Evolutionary conservation across 2,329 filamentous ascomycete species (phyloP), one percentile per base, ranked within the genome.

Genomic region (Fusarium sambucinum): DNA sequence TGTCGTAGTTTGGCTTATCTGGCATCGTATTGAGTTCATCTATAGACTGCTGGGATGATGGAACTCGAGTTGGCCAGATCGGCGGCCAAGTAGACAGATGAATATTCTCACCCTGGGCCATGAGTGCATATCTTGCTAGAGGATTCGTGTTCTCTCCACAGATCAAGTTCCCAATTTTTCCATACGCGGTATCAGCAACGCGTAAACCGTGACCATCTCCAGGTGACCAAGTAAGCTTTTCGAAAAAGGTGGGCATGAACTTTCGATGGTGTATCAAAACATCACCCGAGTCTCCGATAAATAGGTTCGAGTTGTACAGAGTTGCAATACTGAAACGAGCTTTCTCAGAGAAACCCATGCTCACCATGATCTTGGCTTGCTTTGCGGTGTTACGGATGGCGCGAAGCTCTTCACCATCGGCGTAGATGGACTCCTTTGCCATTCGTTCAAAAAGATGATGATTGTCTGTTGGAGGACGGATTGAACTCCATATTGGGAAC

Each of bases 71-170:
- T 4, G 85, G 85, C 85, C 85, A 87, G 2, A 85, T 78, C 0
- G 84, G 80, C 4, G 86, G 86, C 85, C 85, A 87, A 1, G 81
- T 83, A 1, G 82, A 84, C 21, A 87, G 82, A 70, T 88, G 85
- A 14, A 88, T 72, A 60, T 87, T 82, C 68, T 88, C 84, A 2
- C 82, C 83, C 63, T 87, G 84, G 0, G 84, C 82, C 77, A 87
- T 86, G 3, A 87, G 71, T 1, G 80, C 67, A 65, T 84, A 87
- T 16, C 84, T 73, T 2, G 85, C 85, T 1, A 88, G 72, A 1
- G 85, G 85, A 61, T 88, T 88, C 1, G 84, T 87, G 48, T 88
- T 87, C 73, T 88, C 86, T 3, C 85, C 85, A 64, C 85, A 87
- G 17, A 88, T 86, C 12, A 87, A 70, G 6, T 74, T 77, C 1